phyloP scores from a whole-genome alignment of 352 stramenopile species.

The Aphanomyces astaci region DNA sequence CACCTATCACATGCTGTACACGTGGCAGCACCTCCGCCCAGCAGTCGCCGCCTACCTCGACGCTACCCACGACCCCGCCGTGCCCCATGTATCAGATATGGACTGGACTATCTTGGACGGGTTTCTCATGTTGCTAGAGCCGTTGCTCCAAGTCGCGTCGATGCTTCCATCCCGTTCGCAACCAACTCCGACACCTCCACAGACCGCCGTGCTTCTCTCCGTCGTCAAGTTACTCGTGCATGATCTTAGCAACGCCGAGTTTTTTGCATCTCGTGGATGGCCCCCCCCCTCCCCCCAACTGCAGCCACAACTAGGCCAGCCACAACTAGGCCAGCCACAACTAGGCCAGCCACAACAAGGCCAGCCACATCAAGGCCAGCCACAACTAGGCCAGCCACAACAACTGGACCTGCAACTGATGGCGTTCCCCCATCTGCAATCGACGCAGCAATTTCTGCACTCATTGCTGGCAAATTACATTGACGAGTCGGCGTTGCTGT shows the following conservation, averaged over 20 bases:
- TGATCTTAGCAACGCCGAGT: neutral
- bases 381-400: too few relatives aligned
- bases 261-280: neutral
- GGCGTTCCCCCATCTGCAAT: neutral
- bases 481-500: neutral
- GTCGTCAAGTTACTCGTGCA: constrained; percentile 4
- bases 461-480: neutral
- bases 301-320: too few relatives aligned
- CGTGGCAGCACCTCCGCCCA: neutral
- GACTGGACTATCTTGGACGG: constrained; percentile 14
- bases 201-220: neutral
- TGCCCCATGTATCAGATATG: neutral
- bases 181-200: neutral
- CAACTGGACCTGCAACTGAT: neutral
- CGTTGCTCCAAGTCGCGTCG: neutral
- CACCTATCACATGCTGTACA: neutral
- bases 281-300: too few relatives aligned
- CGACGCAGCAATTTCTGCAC: neutral
- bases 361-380: too few relatives aligned
- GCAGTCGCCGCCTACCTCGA: neutral
- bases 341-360: too few relatives aligned
- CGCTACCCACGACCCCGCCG: neutral
- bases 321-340: too few relatives aligned
- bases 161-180: neutral
- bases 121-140: neutral